These are phyloP conservation scores for Leccinum fallax DNA, from an alignment of 1,284 basidiomycete genomes.

Conservation along the genomic window DNA sequence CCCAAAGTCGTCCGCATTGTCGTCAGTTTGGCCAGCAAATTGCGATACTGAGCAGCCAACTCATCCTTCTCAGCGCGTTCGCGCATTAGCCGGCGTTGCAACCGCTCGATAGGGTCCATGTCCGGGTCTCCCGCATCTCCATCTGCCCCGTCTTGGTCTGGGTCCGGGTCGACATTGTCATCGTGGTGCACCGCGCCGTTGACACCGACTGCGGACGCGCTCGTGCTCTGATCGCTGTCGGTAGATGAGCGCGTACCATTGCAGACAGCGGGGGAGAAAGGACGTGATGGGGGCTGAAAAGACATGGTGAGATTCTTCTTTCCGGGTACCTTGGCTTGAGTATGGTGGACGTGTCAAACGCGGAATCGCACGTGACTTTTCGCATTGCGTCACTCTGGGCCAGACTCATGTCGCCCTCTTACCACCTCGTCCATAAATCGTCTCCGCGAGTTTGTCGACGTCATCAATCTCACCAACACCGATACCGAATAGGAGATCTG, in stretches of 20 bases:
- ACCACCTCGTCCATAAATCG: no score
- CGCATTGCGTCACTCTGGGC: no score
- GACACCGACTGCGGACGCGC: conserved; percentile 2
- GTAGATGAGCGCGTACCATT: conserved; percentile 28
- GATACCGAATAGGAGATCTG: no score
- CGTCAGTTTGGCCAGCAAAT: conserved; percentile 86
- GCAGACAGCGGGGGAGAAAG: conserved; percentile 26
- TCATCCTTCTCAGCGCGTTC: conserved; percentile 83
- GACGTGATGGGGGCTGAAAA: conserved; percentile 18
- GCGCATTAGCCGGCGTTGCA: conserved; percentile 60
- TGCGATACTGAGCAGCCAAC: conserved; percentile 83
- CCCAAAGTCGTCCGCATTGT: conserved; percentile 93
- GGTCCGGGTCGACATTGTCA: conserved; percentile 9
- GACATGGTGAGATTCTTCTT: conserved; percentile 13
- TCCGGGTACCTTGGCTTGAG: no score
- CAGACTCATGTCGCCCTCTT: no score
- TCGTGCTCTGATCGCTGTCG: conserved; percentile 29
- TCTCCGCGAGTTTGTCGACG: no score
- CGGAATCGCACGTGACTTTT: no score
- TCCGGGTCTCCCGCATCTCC: conserved; percentile 2
- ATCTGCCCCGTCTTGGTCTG: conserved; percentile 15
- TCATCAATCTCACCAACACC: no score
- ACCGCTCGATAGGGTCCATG: conserved; percentile 50
- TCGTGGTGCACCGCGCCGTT: conserved; percentile 19
- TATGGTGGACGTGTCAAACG: no score